Percentiles rank a stretch among this genome's conserved stretches.
These are phyloP conservation scores for Ustilago esculenta DNA, from an alignment of 1,284 basidiomycete genomes.

Conservation along the genomic window DNA sequence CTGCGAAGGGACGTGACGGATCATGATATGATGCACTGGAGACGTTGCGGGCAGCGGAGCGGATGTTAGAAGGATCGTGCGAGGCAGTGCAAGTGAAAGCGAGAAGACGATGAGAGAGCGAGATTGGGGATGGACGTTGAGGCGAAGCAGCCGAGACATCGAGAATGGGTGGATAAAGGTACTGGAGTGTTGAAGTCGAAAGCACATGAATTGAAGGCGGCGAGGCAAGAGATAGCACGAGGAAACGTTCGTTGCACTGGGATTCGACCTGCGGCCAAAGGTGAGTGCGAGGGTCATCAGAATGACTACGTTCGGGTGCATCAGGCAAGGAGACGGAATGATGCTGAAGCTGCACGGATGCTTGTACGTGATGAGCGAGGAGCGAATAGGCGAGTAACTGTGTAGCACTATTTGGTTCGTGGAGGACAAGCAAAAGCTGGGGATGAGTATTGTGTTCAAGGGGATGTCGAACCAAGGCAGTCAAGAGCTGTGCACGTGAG, in stretches of 20 bases:
- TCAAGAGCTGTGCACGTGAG: constrained; percentile 4
- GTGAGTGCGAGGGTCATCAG: background rate
- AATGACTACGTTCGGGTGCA: background rate
- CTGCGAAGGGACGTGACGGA: constrained; percentile 1
- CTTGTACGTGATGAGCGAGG: constrained; percentile 22
- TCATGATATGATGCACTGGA: constrained; percentile 18
- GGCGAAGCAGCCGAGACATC: constrained; percentile 8
- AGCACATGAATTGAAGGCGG: constrained; percentile 37
- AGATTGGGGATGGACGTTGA: constrained; percentile 19
- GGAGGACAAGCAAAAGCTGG: constrained; percentile 25
- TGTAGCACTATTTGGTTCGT: constrained; percentile 3
- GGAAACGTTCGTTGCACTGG: constrained; percentile 28
- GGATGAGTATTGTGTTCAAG: background rate
- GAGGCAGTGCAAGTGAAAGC: constrained; percentile 20
- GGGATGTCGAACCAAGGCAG: constrained; percentile 28
- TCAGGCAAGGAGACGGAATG: background rate
- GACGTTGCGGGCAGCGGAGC: constrained; percentile 18
- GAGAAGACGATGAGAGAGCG: constrained; percentile 37
- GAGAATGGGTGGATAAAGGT: constrained; percentile 15
- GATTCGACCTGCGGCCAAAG: constrained; percentile 20
- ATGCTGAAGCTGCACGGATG: constrained; percentile 19
- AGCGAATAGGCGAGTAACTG: constrained; percentile 36
- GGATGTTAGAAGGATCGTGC: constrained; percentile 8
- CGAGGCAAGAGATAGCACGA: constrained; percentile 36
- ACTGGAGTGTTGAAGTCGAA: constrained; percentile 23